phyloP scores from a whole-genome alignment of 2,329 filamentous ascomycete genomes.

The Curvularia lunata region DNA sequence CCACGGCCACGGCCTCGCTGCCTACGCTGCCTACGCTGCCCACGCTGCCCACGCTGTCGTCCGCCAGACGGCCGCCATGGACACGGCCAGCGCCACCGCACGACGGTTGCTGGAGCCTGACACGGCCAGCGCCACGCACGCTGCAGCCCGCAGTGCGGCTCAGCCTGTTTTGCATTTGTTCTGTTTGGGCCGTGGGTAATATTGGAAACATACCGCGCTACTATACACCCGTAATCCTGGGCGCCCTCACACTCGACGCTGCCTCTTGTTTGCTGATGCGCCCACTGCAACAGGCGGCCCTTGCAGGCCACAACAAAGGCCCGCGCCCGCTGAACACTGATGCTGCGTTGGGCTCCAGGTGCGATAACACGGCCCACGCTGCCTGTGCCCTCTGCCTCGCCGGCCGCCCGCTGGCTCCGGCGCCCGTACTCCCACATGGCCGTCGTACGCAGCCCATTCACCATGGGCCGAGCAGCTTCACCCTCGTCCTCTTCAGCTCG shows the following conservation, averaged over 20 bases:
- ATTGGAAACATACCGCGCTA: conserved; percentile 24
- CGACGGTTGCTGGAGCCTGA: conserved; percentile 13
- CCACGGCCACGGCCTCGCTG: no score
- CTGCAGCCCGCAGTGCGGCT: conserved; percentile 5
- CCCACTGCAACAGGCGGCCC: conserved; percentile 8
- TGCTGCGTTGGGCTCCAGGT: conserved; percentile 31
- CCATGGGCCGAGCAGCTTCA: conserved; percentile 27
- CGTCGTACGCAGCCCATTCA: conserved; percentile 23
- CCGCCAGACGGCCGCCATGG: no score
- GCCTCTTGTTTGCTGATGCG: conserved; percentile 26
- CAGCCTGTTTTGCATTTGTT: conserved; percentile 17
- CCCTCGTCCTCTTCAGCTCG: no score
- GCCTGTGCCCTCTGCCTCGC: conserved; percentile 22
- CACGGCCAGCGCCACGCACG: not conserved
- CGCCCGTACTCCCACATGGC: conserved; percentile 30
- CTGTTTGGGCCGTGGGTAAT: conserved; percentile 15
- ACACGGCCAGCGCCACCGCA: not conserved
- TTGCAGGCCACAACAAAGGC: conserved; percentile 11
- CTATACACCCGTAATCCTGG: conserved; percentile 35
- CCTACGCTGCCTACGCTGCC: no score
- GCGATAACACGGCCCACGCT: conserved; percentile 28
- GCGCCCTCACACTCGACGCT: not conserved
- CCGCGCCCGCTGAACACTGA: conserved; percentile 20
- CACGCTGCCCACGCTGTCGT: no score
- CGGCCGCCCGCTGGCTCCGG: conserved; percentile 28